A percentile compares a stretch with the other conserved stretches of the same genome.
Conservation (phyloP, 2,329 filamentous ascomycete species). For the Pseudopyrenochaeta lycopersici region DNA sequence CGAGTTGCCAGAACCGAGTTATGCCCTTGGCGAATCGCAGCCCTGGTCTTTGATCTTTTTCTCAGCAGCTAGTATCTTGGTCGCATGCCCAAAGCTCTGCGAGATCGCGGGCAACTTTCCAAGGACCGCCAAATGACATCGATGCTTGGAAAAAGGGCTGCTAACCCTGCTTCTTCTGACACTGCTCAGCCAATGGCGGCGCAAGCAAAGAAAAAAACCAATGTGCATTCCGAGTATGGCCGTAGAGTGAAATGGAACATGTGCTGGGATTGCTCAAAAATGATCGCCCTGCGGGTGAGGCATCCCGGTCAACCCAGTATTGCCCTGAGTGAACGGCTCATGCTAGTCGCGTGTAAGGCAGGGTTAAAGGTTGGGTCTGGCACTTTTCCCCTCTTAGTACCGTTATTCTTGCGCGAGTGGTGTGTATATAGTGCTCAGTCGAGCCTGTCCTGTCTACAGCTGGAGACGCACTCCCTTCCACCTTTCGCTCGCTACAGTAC, state of each 20-base stretch:
- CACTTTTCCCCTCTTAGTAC: not conserved
- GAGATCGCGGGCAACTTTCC: constrained; percentile 8
- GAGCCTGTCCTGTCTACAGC: not conserved
- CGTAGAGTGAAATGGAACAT: not conserved
- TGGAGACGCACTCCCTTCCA: not conserved
- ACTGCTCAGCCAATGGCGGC: not conserved
- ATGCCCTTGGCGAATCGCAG: constrained; percentile 5
- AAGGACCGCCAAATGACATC: not conserved
- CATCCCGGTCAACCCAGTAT: constrained; percentile 1
- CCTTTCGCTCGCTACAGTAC: not conserved
- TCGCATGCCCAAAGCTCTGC: constrained; percentile 9
- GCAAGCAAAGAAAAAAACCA: no score
- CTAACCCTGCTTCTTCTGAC: not conserved
- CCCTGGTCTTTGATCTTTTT: not conserved
- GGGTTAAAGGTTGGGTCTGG: not conserved
- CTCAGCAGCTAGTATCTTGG: constrained; percentile 1
- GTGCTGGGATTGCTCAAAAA: not conserved
- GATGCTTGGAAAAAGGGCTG: not conserved
- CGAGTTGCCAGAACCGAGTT: not conserved
- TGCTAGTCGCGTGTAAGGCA: constrained; percentile 2
- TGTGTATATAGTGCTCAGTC: not conserved
- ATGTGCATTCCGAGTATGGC: no score
- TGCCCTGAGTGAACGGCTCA: not conserved
- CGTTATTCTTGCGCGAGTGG: not conserved
- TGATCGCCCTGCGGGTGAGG: constrained; percentile 1